Percentiles rank a stretch among this genome's conserved stretches.
Conservation (phyloP, 2,329 filamentous ascomycete genomes). For the Diaporthe caulivora region DNA sequence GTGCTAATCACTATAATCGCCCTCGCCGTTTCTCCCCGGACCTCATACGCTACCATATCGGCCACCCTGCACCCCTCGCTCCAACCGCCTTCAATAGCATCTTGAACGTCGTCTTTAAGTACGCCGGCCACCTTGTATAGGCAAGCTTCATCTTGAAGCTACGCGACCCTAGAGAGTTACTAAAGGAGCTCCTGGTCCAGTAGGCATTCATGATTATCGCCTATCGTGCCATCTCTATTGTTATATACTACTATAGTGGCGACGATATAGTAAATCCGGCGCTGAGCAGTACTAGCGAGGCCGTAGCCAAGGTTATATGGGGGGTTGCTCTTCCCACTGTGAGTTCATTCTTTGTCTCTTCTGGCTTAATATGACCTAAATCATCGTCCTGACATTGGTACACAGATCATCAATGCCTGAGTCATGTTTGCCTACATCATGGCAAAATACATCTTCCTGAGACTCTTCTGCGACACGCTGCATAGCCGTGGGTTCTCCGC, state of each 20-base stretch:
- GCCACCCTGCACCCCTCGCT: constrained; percentile 54
- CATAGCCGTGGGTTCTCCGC: constrained; percentile 62
- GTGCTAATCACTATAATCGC: constrained; percentile 13
- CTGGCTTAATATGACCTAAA: too few species aligned
- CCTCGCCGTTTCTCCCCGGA: constrained; percentile 1
- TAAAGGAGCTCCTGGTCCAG: constrained; percentile 70
- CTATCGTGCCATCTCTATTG: constrained; percentile 74
- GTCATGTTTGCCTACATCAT: constrained; percentile 72
- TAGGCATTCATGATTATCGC: constrained; percentile 72
- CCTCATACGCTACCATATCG: neutral
- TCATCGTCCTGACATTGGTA: neutral
- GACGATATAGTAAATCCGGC: constrained; percentile 73
- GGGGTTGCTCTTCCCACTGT: constrained; percentile 75
- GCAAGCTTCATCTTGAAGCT: constrained; percentile 66
- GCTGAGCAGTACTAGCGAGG: constrained; percentile 70
- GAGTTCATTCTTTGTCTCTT: neutral
- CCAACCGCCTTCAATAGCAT: constrained; percentile 69
- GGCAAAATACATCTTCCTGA: constrained; percentile 59
- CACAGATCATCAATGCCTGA: constrained; percentile 76
- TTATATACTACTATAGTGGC: constrained; percentile 80
- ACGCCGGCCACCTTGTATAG: constrained; percentile 65
- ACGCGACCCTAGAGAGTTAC: constrained; percentile 59
- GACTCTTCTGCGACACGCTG: constrained; percentile 55
- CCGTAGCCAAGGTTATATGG: constrained; percentile 75
- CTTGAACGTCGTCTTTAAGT: constrained; percentile 79